Conservation (phyloP, 768 basidiomycete genomes). For the Chalciporus chontae region DNA sequence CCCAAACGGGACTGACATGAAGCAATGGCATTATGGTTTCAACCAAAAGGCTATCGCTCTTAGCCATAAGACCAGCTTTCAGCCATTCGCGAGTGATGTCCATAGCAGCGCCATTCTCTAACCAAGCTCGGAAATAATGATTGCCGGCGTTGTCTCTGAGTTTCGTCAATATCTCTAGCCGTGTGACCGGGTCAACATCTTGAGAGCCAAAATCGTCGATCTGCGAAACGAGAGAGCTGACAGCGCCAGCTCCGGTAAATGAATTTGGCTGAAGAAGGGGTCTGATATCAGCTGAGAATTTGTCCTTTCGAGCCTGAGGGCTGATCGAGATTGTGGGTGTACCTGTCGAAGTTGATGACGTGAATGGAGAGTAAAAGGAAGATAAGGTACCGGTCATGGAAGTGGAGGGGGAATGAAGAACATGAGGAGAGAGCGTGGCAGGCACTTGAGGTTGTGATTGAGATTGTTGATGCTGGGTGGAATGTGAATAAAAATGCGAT, state of each 20-base stretch:
- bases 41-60: constrained; percentile 49
- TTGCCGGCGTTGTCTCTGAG: constrained; percentile 83
- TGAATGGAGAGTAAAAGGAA: constrained; percentile 38
- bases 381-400: constrained; percentile 32
- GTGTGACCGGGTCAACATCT: constrained; percentile 62
- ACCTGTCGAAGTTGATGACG: constrained; percentile 28
- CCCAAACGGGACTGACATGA: constrained; percentile 57
- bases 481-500: constrained; percentile 36
- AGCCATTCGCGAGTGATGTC: constrained; percentile 82
- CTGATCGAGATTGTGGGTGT: constrained; percentile 32
- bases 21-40: constrained; percentile 85
- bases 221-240: constrained; percentile 53
- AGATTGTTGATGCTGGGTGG: constrained; percentile 26
- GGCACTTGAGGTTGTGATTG: constrained; percentile 41
- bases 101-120: constrained; percentile 70
- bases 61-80: constrained; percentile 60
- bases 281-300: constrained; percentile 49
- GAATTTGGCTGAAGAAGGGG: constrained; percentile 54
- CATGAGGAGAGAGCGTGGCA: constrained; percentile 67
- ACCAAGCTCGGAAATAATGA: constrained; percentile 85
- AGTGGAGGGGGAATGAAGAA: constrained; percentile 55
- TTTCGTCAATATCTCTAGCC: constrained; percentile 74
- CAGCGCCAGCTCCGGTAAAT: constrained; percentile 69
- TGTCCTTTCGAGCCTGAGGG: constrained; percentile 52
- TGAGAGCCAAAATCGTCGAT: constrained; percentile 58